Evolutionary conservation across 768 basidiomycete genomes (phyloP).

Genomic region (Lentinula edodes): DNA sequence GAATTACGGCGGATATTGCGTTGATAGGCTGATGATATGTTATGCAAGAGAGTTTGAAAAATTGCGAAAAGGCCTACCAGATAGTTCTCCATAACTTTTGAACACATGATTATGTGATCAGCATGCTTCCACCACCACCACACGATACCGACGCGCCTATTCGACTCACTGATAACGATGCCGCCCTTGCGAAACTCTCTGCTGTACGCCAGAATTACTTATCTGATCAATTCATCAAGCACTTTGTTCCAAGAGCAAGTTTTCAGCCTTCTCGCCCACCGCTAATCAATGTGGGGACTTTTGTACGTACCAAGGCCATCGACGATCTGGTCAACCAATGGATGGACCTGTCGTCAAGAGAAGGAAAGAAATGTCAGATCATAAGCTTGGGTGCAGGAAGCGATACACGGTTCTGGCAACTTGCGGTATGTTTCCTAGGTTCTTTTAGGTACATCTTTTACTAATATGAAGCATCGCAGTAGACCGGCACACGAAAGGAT

Average conservation of each 20-base stretch:
- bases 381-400: slow-evolving; percentile 95
- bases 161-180: slow-evolving; percentile 79
- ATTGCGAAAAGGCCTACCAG: no score
- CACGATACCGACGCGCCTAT: slow-evolving; percentile 55
- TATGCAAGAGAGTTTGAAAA: no score
- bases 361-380: slow-evolving; percentile 65
- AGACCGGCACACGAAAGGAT: slow-evolving; percentile 54
- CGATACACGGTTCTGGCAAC: slow-evolving; percentile 92
- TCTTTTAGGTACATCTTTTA: background rate
- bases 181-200: slow-evolving; percentile 79
- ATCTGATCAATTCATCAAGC: slow-evolving; percentile 63
- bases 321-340: slow-evolving; percentile 71
- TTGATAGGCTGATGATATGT: no score
- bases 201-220: slow-evolving; percentile 80
- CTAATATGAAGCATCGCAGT: slow-evolving; percentile 14
- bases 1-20: no score
- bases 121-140: slow-evolving; percentile 19
- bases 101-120: background rate
- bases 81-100: no score
- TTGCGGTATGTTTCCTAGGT: slow-evolving; percentile 50
- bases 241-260: slow-evolving; percentile 65
- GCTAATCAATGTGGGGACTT: slow-evolving; percentile 93
- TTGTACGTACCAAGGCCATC: slow-evolving; percentile 74
- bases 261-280: slow-evolving; percentile 65
- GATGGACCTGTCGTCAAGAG: slow-evolving; percentile 38